Conservation (phyloP, 2,329 filamentous ascomycete genomes). For the Ascocoryne sarcoides region DNA sequence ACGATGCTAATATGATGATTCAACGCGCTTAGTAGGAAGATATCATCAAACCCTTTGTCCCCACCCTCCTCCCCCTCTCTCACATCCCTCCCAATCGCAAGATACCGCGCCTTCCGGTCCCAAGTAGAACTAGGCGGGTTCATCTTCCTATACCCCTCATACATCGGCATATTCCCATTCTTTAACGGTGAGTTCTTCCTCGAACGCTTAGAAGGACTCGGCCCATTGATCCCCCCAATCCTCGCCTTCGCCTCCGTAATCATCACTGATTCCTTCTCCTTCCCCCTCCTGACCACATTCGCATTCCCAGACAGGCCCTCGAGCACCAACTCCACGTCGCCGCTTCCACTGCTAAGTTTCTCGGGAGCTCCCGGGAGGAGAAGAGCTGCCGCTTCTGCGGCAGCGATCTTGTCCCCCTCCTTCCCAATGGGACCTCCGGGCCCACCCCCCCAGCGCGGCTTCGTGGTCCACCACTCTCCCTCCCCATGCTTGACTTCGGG, state of each 20-base stretch:
- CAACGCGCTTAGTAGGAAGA: conserved; percentile 51
- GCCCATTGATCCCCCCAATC: conserved; percentile 15
- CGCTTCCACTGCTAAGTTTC: conserved; percentile 2
- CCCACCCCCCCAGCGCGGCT: conserved; percentile 54
- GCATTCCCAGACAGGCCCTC: conserved; percentile 1
- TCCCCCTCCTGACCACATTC: conserved; percentile 12
- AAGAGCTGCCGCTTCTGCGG: background rate
- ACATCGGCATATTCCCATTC: conserved; percentile 41
- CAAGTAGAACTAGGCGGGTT: conserved; percentile 48
- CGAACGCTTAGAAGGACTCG: conserved; percentile 11
- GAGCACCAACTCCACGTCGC: background rate
- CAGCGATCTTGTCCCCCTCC: conserved; percentile 35
- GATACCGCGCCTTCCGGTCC: conserved; percentile 51
- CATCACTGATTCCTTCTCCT: conserved; percentile 8
- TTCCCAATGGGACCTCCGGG: conserved; percentile 53
- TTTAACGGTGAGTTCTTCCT: conserved; percentile 12
- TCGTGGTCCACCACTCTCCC: conserved; percentile 52
- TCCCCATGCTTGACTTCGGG: conserved; percentile 47
- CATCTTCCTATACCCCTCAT: conserved; percentile 56
- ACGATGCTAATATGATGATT: conserved; percentile 55
- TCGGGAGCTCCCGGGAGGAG: background rate
- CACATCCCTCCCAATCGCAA: conserved; percentile 42
- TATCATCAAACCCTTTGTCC: conserved; percentile 49
- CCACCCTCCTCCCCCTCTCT: conserved; percentile 27
- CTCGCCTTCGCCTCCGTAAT: conserved; percentile 13